A percentile compares a stretch with the other conserved stretches of the same genome.
Conservation (phyloP, 805 yeast genomes). For the Yamadazyma paraphyllophila region DNA sequence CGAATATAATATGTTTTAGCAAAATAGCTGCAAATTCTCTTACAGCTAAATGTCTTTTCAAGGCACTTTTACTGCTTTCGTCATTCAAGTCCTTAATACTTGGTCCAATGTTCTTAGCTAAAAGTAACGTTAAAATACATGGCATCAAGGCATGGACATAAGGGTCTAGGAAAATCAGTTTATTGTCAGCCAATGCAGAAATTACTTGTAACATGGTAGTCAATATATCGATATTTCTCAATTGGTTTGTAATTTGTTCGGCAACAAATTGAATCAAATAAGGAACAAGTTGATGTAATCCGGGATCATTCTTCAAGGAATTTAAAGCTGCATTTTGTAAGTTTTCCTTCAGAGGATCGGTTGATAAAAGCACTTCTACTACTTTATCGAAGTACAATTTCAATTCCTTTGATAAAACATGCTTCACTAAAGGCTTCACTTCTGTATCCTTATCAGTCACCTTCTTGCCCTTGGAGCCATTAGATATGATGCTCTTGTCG, state of each 20-base stretch:
- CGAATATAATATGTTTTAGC: slow-evolving; percentile 70
- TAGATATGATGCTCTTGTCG: slow-evolving; percentile 7
- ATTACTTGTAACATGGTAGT: slow-evolving; percentile 87
- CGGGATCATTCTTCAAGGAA: slow-evolving; percentile 87
- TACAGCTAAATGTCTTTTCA: slow-evolving; percentile 52
- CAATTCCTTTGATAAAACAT: slow-evolving; percentile 89
- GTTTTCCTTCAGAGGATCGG: slow-evolving; percentile 52
- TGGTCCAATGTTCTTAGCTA: slow-evolving; percentile 85
- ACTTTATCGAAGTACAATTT: slow-evolving; percentile 92
- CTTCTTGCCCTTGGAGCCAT: slow-evolving; percentile 14
- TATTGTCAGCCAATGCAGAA: slow-evolving; percentile 78
- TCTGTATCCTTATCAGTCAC: slow-evolving; percentile 43
- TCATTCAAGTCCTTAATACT: slow-evolving; percentile 34
- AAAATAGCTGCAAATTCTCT: slow-evolving; percentile 88
- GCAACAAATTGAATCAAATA: slow-evolving; percentile 95
- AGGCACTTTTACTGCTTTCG: slow-evolving; percentile 24
- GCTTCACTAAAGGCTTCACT: slow-evolving; percentile 89
- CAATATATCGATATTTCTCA: slow-evolving; percentile 66
- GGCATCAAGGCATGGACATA: slow-evolving; percentile 97
- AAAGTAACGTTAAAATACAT: slow-evolving; percentile 82
- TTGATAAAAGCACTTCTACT: slow-evolving; percentile 68
- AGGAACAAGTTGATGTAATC: slow-evolving; percentile 94
- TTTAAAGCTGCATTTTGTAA: slow-evolving; percentile 78
- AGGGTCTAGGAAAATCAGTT: slow-evolving; percentile 86
- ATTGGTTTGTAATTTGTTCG: slow-evolving; percentile 87